phyloP scores from a whole-genome alignment of 2,329 filamentous ascomycete genomes.

The Pseudogymnoascus sp. region DNA sequence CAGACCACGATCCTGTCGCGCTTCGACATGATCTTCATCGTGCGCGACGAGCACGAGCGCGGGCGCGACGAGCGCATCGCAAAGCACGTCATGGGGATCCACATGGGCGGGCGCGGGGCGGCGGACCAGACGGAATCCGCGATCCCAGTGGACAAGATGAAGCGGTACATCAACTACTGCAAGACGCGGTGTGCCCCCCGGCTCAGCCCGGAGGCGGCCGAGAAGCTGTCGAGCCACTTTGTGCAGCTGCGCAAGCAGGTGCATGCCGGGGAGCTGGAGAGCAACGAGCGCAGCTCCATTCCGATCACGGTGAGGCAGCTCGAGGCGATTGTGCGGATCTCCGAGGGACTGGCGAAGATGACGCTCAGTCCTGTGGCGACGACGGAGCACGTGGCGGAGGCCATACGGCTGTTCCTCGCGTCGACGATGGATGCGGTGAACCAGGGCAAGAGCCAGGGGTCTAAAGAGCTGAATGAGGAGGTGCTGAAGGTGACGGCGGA shows the following conservation, averaged over 20 bases:
- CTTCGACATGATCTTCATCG: slow-evolving; percentile 99
- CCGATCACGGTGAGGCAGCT: slow-evolving; percentile 96
- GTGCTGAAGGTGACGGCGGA: slow-evolving; percentile 81
- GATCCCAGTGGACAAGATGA: slow-evolving; percentile 93
- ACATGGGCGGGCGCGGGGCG: slow-evolving; percentile 79
- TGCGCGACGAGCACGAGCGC: slow-evolving; percentile 87
- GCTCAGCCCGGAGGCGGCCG: slow-evolving; percentile 80
- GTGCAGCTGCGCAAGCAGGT: slow-evolving; percentile 93
- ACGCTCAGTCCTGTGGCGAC: slow-evolving; percentile 78
- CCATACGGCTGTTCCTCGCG: slow-evolving; percentile 90
- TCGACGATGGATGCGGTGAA: slow-evolving; percentile 97
- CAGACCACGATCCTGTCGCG: slow-evolving; percentile 96
- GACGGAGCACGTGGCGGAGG: slow-evolving; percentile 90
- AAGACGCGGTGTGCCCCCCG: slow-evolving; percentile 91
- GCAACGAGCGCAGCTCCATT: slow-evolving; percentile 84
- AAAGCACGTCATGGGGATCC: slow-evolving; percentile 93
- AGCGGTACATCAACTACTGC: slow-evolving; percentile 94
- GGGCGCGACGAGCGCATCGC: slow-evolving; percentile 88
- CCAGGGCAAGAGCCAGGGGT: slow-evolving; percentile 74
- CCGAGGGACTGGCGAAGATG: slow-evolving; percentile 89
- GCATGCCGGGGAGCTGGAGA: slow-evolving; percentile 80
- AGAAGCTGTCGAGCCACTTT: slow-evolving; percentile 95
- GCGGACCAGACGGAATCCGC: slow-evolving; percentile 81
- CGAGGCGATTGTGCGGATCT: slow-evolving; percentile 94
- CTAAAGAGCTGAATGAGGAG: slow-evolving; percentile 85